Base-by-base conservation (phyloP, 495 filamentous ascomycete genomes). In the Bryoglossum gracile region DNA sequence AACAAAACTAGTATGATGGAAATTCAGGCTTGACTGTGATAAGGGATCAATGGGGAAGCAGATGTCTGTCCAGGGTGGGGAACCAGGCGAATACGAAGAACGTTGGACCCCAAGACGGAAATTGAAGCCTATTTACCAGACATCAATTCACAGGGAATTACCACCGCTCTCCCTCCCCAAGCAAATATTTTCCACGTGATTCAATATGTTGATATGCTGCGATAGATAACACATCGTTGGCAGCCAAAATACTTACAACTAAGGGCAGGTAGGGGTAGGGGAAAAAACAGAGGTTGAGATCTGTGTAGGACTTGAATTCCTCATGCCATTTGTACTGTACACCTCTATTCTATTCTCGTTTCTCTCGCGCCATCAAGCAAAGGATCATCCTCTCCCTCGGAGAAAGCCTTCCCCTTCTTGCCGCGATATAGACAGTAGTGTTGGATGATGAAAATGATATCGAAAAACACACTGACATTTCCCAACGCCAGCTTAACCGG, bases 401-500 rank as follows among this genome's bases (percentile, higher is more conserved):
- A 10, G 9, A 47, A 40, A 17, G 36, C 32, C 25, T 53, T 54
- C 1, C 32, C 30, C 17, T 33, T 4, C 6, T 58, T 50, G 5
- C 59, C 62, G 23, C 62, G 70, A 62, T 94, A 95, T 4, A 94
- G 65, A 19, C 86, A 66, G 60, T 88, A 96, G 68, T 97, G 92
- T 65, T 98, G 92, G 14, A 73, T 60, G 37, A 95, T 78, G 56
- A 96, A 97, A 19, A 95, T 68, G 4, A 83, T 22, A 59, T 96
- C 90, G 59, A 94, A 96, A n/a, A 85, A 51, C 48, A 96, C 82
- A 34, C 81, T 83, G 43, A 95, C 74, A 58, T 92, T 89, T 5
- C 84, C 82, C 38, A 98, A 69, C 13, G 80, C 78, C 43, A 98
- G 76, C 67, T 98, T 98, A 53, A 90, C 81, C 3, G 91, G 89